Conservation (phyloP, 1,139 yeast genomes). For the Protomyces arabidopsidicola region DNA sequence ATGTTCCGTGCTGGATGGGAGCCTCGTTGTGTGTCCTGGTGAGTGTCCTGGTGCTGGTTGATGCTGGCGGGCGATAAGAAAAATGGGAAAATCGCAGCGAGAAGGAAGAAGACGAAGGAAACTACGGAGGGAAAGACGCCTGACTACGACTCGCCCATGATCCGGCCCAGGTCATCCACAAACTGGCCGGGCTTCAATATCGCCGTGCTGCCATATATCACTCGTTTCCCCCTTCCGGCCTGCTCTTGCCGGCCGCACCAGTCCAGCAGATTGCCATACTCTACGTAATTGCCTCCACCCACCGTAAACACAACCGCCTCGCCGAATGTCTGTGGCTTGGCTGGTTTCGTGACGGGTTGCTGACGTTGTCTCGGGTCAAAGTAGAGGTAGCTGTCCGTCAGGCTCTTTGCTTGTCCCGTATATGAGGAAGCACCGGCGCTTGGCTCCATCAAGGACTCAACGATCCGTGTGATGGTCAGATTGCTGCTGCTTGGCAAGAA, state of each 20-base stretch:
- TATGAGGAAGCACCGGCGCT: conserved; percentile 4
- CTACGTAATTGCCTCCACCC: conserved; percentile 94
- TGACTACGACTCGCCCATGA: neutral
- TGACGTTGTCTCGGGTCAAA: conserved; percentile 90
- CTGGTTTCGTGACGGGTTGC: conserved; percentile 3
- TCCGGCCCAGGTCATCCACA: conserved; percentile 59
- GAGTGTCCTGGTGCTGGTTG: neutral
- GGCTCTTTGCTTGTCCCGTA: conserved; percentile 9
- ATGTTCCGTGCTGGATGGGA: neutral
- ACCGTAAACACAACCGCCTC: conserved; percentile 86
- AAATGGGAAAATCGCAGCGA: neutral
- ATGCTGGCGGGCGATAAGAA: neutral
- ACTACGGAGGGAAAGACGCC: too few relatives aligned
- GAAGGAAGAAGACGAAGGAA: too few relatives aligned
- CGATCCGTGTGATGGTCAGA: conserved; percentile 82
- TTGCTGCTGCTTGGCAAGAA: conserved; percentile 81
- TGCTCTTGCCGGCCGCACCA: conserved; percentile 51
- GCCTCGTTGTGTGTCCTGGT: neutral
- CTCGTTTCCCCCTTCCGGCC: conserved; percentile 41
- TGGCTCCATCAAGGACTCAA: conserved; percentile 57
- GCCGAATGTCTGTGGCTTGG: conserved; percentile 67
- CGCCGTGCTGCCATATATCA: conserved; percentile 83
- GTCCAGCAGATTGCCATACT: conserved; percentile 88
- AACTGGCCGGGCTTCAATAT: conserved; percentile 73
- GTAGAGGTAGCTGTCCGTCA: conserved; percentile 82